Conservation (phyloP, 2,329 filamentous ascomycete species). For the Exophiala sp. region DNA sequence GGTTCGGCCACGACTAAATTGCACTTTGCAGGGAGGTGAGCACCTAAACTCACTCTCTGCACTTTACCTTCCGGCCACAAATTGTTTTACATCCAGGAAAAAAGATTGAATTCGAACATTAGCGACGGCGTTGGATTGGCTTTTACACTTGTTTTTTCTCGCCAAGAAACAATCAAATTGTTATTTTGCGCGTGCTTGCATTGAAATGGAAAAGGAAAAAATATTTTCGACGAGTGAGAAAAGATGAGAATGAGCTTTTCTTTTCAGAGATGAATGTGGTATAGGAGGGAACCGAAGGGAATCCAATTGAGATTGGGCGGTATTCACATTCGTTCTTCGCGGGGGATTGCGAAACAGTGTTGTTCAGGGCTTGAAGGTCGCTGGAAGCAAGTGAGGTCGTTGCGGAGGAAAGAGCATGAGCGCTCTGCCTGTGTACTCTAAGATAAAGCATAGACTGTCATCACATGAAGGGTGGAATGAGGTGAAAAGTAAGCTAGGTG, state of each 20-base stretch:
- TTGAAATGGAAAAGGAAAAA: slow-evolving; percentile 4
- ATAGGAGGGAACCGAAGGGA: background rate
- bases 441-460: slow-evolving; percentile 5
- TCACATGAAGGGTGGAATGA: background rate
- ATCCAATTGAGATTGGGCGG: background rate
- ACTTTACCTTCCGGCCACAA: slow-evolving; percentile 6
- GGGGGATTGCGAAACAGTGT: background rate
- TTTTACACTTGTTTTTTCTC: slow-evolving; percentile 16
- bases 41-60: background rate
- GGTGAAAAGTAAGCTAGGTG: background rate
- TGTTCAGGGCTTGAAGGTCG: background rate
- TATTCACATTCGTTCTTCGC: too few species aligned
- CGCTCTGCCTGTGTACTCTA: slow-evolving; percentile 4
- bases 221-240: slow-evolving; percentile 9
- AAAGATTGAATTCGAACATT: slow-evolving; percentile 17
- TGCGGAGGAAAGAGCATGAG: background rate
- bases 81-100: slow-evolving; percentile 15
- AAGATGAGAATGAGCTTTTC: slow-evolving; percentile 12
- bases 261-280: slow-evolving; percentile 11
- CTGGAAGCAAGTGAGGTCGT: background rate
- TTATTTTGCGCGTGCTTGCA: slow-evolving; percentile 8
- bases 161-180: slow-evolving; percentile 1
- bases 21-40: slow-evolving; percentile 6
- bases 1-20: slow-evolving; percentile 19
- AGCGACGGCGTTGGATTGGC: slow-evolving; percentile 28